phyloP scores from a whole-genome alignment of 192 early-diverging fungal genomes.

The Coemansia sp. region DNA sequence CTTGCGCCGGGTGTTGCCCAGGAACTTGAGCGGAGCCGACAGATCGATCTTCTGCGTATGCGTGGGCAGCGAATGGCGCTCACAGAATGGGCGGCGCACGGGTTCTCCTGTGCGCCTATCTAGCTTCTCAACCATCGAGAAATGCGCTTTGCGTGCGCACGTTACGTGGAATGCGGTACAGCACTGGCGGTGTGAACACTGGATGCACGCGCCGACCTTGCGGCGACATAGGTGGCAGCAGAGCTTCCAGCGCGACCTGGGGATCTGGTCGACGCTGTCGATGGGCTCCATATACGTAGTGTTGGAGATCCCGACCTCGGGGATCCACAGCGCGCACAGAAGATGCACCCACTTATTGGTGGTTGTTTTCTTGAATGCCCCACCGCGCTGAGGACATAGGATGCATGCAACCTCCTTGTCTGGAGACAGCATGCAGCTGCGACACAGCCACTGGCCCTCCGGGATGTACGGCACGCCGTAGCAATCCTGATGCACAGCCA shows the following conservation, averaged over 20 bases:
- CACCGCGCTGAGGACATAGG: slow-evolving; percentile 90
- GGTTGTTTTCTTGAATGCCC: slow-evolving; percentile 95
- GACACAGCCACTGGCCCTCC: slow-evolving; percentile 98
- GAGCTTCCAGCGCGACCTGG: slow-evolving; percentile 83
- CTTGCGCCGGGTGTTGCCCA: slow-evolving; percentile 12
- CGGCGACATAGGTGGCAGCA: slow-evolving; percentile 86
- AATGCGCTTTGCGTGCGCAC: slow-evolving; percentile 83
- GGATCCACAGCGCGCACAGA: slow-evolving; percentile 96
- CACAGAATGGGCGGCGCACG: slow-evolving; percentile 77
- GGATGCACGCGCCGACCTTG: slow-evolving; percentile 87
- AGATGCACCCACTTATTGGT: slow-evolving; percentile 94
- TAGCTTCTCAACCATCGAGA: slow-evolving; percentile 83
- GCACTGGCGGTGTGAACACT: slow-evolving; percentile 89
- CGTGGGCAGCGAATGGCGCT: slow-evolving; percentile 82
- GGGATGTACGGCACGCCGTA: slow-evolving; percentile 99
- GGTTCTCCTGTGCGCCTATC: slow-evolving; percentile 62
- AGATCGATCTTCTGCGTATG: slow-evolving; percentile 30
- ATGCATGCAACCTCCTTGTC: slow-evolving; percentile 85
- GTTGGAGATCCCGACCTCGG: slow-evolving; percentile 87
- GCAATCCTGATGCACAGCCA: slow-evolving; percentile 99
- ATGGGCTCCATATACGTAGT: slow-evolving; percentile 97
- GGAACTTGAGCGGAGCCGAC: slow-evolving; percentile 26
- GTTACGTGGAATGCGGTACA: slow-evolving; percentile 90
- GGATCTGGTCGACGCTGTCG: slow-evolving; percentile 87
- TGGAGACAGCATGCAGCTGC: slow-evolving; percentile 95